Evolutionary conservation across 768 basidiomycete species (phyloP), one percentile per base, ranked within the genome.

Genomic region (Cystobasidium ongulense): DNA sequence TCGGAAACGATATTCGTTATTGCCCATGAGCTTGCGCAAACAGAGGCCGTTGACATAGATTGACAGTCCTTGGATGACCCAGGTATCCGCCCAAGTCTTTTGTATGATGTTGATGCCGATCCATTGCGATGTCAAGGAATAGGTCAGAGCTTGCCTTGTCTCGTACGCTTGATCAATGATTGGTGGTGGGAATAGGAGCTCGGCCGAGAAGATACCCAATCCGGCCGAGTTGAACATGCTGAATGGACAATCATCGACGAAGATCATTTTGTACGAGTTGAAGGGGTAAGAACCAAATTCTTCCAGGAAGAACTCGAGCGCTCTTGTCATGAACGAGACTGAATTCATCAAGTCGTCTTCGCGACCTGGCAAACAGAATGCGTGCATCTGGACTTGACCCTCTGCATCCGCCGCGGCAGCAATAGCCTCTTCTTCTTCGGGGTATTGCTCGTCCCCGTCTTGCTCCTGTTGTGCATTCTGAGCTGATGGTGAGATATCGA

Each of bases 261-360:
- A 95, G 10, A 93, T 90, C 66, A 95, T 81, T 80, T 97, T 97
- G 85, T 90, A 91, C 21, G 94, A 96, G 5, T 80, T 78, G 81
- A 94, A 98, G 0, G 96, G 96, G 80, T 98, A 99, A 4, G 92
- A 93, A 31, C 93, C 94, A 77, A 89, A 95, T 79, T 96, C 92
- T 11, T 89, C 87, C 29, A 89, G 87, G 81, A 90, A 95, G 82
- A 91, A 96, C 77, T 85, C 88, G 91, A 98, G 95, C 11, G 93
- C 92, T 18, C 87, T 86, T 46, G 93, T 88, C 75, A 97, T 84
- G 80, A 88, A 89, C 5, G 87, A 83, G 1, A 89, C 88, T 35
- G 92, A 89, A 23, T 87, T 83, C 13, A 84, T 80, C 25, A 97
- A 84, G 77, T 87, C 84, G 8, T 84, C 82, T 79, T 94, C 90